Evolutionary conservation across 176 grass and related monocot species (phyloP).

Genomic region (Rhynchospora tenuis): DNA sequence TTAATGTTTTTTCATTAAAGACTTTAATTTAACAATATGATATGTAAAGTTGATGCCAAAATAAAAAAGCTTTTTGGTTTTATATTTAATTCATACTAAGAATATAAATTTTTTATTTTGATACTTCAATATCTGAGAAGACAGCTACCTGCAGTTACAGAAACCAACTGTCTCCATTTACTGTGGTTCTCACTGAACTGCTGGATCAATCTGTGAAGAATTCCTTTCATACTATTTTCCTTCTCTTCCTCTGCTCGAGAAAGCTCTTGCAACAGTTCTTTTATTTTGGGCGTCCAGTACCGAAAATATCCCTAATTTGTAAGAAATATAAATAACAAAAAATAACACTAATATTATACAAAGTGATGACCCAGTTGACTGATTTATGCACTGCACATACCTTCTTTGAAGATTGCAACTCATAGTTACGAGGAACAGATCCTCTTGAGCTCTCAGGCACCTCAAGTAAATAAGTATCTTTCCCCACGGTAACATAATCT

Average conservation of each 20-base stretch:
- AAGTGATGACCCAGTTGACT: neutral
- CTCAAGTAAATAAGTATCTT: slow-evolving; percentile 80
- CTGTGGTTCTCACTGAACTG: slow-evolving; percentile 69
- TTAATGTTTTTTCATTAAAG: neutral
- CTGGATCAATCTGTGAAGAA: slow-evolving; percentile 80
- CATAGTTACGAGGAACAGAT: slow-evolving; percentile 70
- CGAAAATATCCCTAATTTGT: slow-evolving; percentile 54
- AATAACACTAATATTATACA: slow-evolving; percentile 2
- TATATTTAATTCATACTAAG: neutral
- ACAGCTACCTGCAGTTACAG: slow-evolving; percentile 63
- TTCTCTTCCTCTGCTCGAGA: slow-evolving; percentile 78
- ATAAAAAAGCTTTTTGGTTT: neutral
- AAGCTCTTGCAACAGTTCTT: slow-evolving; percentile 63
- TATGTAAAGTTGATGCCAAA: neutral
- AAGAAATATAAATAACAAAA: slow-evolving; percentile 15
- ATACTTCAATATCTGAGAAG: neutral
- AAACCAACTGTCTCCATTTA: slow-evolving; percentile 85
- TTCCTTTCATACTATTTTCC: slow-evolving; percentile 80
- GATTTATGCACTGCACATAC: slow-evolving; percentile 20
- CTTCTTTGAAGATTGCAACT: slow-evolving; percentile 92
- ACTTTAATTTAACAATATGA: slow-evolving; percentile 12
- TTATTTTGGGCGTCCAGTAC: slow-evolving; percentile 93
- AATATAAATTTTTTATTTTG: neutral
- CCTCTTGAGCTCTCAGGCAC: slow-evolving; percentile 54
- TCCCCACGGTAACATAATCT: slow-evolving; percentile 87